These are phyloP conservation scores for Aspergillus ellipticus DNA, from an alignment of 495 filamentous ascomycete species.

Conservation along the genomic window DNA sequence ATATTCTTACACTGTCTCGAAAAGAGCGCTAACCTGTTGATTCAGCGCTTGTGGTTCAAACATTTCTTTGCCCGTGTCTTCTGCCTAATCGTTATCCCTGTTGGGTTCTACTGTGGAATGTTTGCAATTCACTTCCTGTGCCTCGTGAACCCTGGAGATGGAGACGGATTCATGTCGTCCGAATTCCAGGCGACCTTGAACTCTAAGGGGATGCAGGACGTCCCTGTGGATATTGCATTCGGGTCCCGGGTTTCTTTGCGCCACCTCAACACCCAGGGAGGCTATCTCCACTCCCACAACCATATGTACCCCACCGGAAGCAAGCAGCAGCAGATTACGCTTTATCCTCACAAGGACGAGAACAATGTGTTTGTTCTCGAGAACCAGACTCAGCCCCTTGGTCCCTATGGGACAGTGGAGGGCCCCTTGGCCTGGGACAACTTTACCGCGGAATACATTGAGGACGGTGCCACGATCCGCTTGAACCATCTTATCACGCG, in stretches of 20 bases:
- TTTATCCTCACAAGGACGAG: slow-evolving; percentile 98
- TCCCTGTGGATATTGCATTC: slow-evolving; percentile 85
- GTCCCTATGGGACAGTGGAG: slow-evolving; percentile 69
- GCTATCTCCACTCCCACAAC: slow-evolving; percentile 92
- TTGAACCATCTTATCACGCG: slow-evolving; percentile 81
- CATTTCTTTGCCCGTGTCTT: slow-evolving; percentile 89
- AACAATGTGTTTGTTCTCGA: slow-evolving; percentile 94
- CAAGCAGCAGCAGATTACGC: slow-evolving; percentile 97
- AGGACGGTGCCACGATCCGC: slow-evolving; percentile 74
- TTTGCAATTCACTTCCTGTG: slow-evolving; percentile 94
- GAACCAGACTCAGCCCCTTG: slow-evolving; percentile 90
- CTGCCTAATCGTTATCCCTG: slow-evolving; percentile 86
- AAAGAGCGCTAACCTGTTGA: slow-evolving; percentile 11
- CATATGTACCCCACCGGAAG: slow-evolving; percentile 97
- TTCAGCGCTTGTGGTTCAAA: slow-evolving; percentile 82
- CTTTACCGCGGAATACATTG: slow-evolving; percentile 61
- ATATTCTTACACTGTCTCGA: background rate
- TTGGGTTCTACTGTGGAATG: slow-evolving; percentile 90
- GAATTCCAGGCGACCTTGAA: slow-evolving; percentile 98
- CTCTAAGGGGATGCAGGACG: slow-evolving; percentile 91
- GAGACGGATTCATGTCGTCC: slow-evolving; percentile 98
- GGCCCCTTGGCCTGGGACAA: slow-evolving; percentile 83
- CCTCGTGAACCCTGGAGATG: slow-evolving; percentile 90
- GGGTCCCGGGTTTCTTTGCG: slow-evolving; percentile 83
- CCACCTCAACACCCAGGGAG: slow-evolving; percentile 95